phyloP scores from a whole-genome alignment of 2,329 filamentous ascomycete species.

The Pseudopithomyces maydicus region DNA sequence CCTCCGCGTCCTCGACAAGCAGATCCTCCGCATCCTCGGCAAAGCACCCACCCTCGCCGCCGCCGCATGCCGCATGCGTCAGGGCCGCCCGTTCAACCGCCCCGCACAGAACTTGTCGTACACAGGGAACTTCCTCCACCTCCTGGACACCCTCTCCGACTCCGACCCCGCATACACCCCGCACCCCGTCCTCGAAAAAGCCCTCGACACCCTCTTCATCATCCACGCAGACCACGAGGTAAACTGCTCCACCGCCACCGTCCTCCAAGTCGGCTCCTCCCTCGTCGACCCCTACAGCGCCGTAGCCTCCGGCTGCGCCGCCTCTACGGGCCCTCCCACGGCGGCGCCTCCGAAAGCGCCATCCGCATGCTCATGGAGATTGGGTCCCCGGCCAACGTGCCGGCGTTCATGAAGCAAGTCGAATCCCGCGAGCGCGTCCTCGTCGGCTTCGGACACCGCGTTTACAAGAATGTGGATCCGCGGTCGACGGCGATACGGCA shows the following conservation, averaged over 20 bases:
- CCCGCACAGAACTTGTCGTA: neutral
- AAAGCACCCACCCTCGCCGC: slow-evolving; percentile 1
- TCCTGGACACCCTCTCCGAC: neutral
- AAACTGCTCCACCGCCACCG: slow-evolving; percentile 1
- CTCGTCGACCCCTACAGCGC: slow-evolving; percentile 1
- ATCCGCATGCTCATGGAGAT: slow-evolving; percentile 6
- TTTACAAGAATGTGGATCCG: slow-evolving; percentile 1
- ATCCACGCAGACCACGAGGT: slow-evolving; percentile 4
- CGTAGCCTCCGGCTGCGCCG: neutral
- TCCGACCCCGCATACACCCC: neutral
- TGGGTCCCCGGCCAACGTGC: neutral
- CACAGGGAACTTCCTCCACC: neutral
- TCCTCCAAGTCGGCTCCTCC: neutral
- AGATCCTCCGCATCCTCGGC: neutral
- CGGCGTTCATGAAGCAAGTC: neutral
- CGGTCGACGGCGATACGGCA: neutral
- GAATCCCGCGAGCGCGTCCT: slow-evolving; percentile 1
- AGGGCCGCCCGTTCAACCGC: slow-evolving; percentile 1
- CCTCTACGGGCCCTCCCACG: slow-evolving; percentile 3
- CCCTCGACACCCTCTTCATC: slow-evolving; percentile 1
- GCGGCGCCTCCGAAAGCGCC: slow-evolving; percentile 1
- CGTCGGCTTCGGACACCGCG: slow-evolving; percentile 5
- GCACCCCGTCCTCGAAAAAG: neutral
- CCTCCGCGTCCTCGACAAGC: slow-evolving; percentile 1
- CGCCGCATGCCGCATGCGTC: neutral